Evolutionary conservation across 495 filamentous ascomycete genomes (phyloP).

Genomic region (Aspergillus bridgeri): DNA sequence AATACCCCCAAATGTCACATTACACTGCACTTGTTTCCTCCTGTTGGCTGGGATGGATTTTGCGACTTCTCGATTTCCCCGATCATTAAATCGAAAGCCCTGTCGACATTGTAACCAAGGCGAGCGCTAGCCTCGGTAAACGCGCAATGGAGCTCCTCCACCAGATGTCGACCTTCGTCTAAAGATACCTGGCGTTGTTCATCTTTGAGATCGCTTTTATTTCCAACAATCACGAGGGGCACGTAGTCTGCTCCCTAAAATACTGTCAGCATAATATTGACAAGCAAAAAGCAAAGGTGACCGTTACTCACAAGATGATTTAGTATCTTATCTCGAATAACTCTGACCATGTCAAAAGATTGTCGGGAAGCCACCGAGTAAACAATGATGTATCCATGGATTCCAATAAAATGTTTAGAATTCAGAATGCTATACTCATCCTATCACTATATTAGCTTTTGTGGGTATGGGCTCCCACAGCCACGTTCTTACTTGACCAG

Average conservation of each 20-base stretch:
- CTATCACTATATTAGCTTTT: slow-evolving; percentile 41
- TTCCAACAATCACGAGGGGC: slow-evolving; percentile 91
- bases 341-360: slow-evolving; percentile 94
- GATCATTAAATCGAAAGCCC: slow-evolving; percentile 93
- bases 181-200: slow-evolving; percentile 88
- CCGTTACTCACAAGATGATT: slow-evolving; percentile 76
- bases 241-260: slow-evolving; percentile 83
- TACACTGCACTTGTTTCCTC: slow-evolving; percentile 72
- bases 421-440: slow-evolving; percentile 98
- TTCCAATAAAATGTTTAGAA: slow-evolving; percentile 98
- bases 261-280: neutral
- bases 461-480: slow-evolving; percentile 11
- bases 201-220: slow-evolving; percentile 90
- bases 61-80: slow-evolving; percentile 92
- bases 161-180: slow-evolving; percentile 77
- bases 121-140: slow-evolving; percentile 94
- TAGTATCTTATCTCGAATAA: slow-evolving; percentile 94
- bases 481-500: slow-evolving; percentile 72
- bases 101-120: slow-evolving; percentile 87
- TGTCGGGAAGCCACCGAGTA: slow-evolving; percentile 91
- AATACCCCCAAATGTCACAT: slow-evolving; percentile 57
- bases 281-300: neutral
- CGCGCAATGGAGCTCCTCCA: slow-evolving; percentile 83
- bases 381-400: slow-evolving; percentile 98
- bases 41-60: slow-evolving; percentile 79